Conservation (phyloP, 352 stramenopile species). For the Globisporangium perplexum region DNA sequence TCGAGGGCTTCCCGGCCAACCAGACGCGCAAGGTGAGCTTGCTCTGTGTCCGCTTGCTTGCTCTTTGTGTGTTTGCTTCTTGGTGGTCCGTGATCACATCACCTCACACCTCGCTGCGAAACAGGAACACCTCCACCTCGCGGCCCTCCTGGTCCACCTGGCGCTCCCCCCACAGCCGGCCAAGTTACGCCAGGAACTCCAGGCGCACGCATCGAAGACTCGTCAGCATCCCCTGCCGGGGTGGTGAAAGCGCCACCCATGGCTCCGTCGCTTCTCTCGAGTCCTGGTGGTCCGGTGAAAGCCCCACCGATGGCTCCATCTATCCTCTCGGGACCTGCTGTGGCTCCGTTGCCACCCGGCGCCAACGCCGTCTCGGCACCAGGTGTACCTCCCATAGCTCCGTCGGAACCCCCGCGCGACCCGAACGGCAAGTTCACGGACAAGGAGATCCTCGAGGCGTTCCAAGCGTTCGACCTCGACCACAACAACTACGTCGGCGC, state of each 20-base stretch:
- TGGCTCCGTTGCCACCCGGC: conserved; percentile 54
- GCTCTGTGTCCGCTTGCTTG: not conserved
- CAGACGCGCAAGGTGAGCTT: not conserved
- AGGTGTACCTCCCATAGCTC: conserved; percentile 43
- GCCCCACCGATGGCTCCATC: conserved; percentile 46
- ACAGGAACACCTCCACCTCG: conserved; percentile 8
- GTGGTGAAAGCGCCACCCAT: conserved; percentile 45
- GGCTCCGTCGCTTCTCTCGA: conserved; percentile 45
- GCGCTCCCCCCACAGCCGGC: conserved; percentile 7
- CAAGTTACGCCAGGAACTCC: conserved; percentile 22
- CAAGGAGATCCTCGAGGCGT: conserved; percentile 89
- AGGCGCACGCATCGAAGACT: conserved; percentile 85
- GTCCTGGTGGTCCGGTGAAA: conserved; percentile 33
- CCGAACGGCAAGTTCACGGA: conserved; percentile 95
- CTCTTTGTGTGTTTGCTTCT: not conserved
- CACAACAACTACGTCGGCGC: conserved; percentile 92
- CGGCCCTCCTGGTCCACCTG: conserved; percentile 4
- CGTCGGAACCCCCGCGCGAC: conserved; percentile 76
- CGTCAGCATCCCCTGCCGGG: conserved; percentile 61
- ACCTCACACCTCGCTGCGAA: not conserved
- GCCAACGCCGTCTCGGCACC: conserved; percentile 48
- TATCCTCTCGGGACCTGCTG: conserved; percentile 54
- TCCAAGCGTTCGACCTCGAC: conserved; percentile 92
- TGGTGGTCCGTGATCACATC: not conserved
- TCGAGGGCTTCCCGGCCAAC: conserved; percentile 10